phyloP scores from a whole-genome alignment of 371 early-diverging fungal species.

The Paraphysoderma sedebokerense region DNA sequence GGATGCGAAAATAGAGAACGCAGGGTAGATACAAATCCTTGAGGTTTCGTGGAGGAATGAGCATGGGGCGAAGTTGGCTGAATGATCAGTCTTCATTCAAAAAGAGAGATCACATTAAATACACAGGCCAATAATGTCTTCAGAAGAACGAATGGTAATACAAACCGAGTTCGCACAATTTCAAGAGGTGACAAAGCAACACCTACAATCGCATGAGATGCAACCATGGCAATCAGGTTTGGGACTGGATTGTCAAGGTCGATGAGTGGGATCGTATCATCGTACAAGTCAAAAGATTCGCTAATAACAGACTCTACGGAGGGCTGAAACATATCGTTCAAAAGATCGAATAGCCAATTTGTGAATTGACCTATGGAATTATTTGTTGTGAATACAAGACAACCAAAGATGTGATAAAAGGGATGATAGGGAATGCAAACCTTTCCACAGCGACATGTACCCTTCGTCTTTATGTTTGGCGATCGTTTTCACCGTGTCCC shows the following conservation, averaged over 20 bases:
- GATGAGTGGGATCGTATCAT: conserved; percentile 25
- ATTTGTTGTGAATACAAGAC: no score
- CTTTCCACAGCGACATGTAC: conserved; percentile 24
- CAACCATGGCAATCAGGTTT: conserved; percentile 43
- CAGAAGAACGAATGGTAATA: conserved; percentile 51
- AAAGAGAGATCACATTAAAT: no score
- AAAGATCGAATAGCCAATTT: conserved; percentile 52
- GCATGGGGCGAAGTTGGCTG: no score
- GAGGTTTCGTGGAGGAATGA: no score
- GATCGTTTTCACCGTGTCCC: conserved; percentile 26
- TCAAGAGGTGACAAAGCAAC: conserved; percentile 58
- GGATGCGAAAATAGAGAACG: conserved; percentile 38
- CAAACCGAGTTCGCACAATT: conserved; percentile 34
- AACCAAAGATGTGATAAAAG: no score
- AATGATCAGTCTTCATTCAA: no score
- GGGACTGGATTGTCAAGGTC: conserved; percentile 1
- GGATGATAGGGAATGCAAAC: no score
- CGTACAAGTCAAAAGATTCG: conserved; percentile 54
- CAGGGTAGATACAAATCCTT: conserved; percentile 45
- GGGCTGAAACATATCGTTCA: conserved; percentile 47
- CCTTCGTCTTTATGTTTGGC: conserved; percentile 44
- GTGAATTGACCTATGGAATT: no score
- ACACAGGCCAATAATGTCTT: no score
- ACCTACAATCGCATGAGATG: conserved; percentile 35
- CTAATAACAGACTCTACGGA: conserved; percentile 49